Base-by-base conservation (phyloP, 352 stramenopile species). In the Thalassiosira ordinaria region DNA sequence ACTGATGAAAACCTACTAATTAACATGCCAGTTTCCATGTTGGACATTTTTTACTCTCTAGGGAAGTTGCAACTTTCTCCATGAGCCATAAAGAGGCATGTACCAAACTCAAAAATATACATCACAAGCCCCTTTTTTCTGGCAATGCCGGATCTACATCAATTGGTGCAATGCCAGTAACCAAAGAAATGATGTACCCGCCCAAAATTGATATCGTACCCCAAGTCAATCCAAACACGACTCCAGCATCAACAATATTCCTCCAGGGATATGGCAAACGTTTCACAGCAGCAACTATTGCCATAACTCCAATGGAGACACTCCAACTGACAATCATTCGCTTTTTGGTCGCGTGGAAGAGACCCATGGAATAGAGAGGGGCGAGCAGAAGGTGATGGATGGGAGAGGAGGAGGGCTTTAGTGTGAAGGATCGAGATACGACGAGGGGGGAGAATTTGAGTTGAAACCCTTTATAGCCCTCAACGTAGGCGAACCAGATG, bases 401-500 rank as follows among this genome's bases (percentile, higher is more conserved):
- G 6, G 83, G 69, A 44, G 78, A 82, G 33, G 56, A 62, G 5
- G 52, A 55, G 2, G 79, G 73, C 37, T 86, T 51, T 24, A 96
- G 78, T 16, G 89, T 94, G 27, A 95, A 89, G 24, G 90, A 92
- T 63, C 93, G 86, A 60, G 92, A 86, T 11, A 97, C 93, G 37
- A 96, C 92, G 22, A 97, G 85, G 18, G 93, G 93, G 29, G 83
- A 92, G 67, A 97, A 96, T 79, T 97, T 97, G 18, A 85, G 71
- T 82, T 97, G 92, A 86, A 97, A 97, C 39, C 88, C 93, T 73
- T 96, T 96, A 81, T 96, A 96, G 31, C 93, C 93, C 80, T 97
- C 93, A 24, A 88, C 86, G 78, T 97, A 96, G 9, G 91, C 91
- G 67, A 94, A 94, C 56, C 79, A 90, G 6, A 91, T 46, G 51